Base-by-base conservation (phyloP, 495 filamentous ascomycete genomes). In the Pseudevernia furfuracea region DNA sequence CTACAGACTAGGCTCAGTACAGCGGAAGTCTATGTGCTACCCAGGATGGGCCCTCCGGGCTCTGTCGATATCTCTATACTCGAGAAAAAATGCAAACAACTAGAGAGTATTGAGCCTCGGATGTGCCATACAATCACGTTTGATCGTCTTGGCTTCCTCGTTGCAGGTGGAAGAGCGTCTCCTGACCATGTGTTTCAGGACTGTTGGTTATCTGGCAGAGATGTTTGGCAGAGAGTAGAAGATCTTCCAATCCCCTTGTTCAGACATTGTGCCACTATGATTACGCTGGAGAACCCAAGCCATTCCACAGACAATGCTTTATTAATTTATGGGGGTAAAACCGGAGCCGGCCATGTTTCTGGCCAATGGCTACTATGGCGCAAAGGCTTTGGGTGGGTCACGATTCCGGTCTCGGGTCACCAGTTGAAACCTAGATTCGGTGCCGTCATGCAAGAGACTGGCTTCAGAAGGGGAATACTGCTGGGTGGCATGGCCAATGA, bases 51-150 rank as follows among this genome's bases (percentile, higher is more conserved):
- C 23, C 43, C 56, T 23, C 37, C 63, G 39, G 23, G 25, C 23
- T 41, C 55, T 34, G 37, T 38, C 59, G 57, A 66, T 5, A 5
- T 34, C 34, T 23, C 28, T 76, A 65, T 14, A 19, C 25, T 53
- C 49, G 49, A 53, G 15, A 14, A 53, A 28, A 53, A 32, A 19
- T 19, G 49, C 28, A 32, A 32, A 56, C 69, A 75, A 62, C 61
- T 79, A 70, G 39, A 83, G 74, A 43, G 74, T 53, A 74, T 79
- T 39, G 59, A 78, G 17, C 76, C 79, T 60, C 79, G 90, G 55
- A 88, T 92, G 83, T 92, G 89, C 65, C 91, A 95, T 72, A 88
- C 88, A 0, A 77, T 92, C 25, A 91, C 87, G 15, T 73, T 80
- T 43, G 67, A 89, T 14, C 77, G 74, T 30, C 69, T 73, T 57